Percentiles rank a stretch among this genome's conserved stretches.
Conservation (phyloP, 2,329 filamentous ascomycete species). For the Penicillium digitatum region DNA sequence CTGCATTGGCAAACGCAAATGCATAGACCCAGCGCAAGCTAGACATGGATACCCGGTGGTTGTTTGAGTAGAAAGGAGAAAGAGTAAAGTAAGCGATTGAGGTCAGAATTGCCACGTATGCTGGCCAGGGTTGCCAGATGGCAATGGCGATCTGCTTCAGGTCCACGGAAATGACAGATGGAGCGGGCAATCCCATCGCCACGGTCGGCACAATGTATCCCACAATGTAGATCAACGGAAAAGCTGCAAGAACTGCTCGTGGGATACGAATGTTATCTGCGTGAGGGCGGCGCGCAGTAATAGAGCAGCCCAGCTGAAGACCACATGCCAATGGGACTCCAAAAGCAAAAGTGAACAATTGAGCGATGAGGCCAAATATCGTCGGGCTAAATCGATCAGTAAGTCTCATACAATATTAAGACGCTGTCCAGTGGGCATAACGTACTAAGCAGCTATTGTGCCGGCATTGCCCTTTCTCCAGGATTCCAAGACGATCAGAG, state of each 20-base stretch:
- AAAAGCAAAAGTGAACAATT: conserved; percentile 45
- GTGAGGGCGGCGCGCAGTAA: conserved; percentile 36
- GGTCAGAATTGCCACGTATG: conserved; percentile 45
- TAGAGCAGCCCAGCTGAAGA: conserved; percentile 44
- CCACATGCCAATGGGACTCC: conserved; percentile 44
- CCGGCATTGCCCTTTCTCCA: conserved; percentile 45
- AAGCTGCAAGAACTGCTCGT: conserved; percentile 30
- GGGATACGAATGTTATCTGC: conserved; percentile 34
- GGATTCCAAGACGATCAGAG: conserved; percentile 44
- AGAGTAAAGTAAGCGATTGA: conserved; percentile 28
- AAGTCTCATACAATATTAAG: conserved; percentile 10
- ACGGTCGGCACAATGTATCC: conserved; percentile 46
- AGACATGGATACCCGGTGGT: conserved; percentile 27
- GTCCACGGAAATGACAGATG: conserved; percentile 36
- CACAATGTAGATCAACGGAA: conserved; percentile 43
- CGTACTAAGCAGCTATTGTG: conserved; percentile 43
- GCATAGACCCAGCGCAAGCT: conserved; percentile 41
- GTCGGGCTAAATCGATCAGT: conserved; percentile 25
- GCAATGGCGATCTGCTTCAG: conserved; percentile 49
- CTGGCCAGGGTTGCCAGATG: conserved; percentile 51
- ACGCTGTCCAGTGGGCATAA: conserved; percentile 1
- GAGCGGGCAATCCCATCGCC: conserved; percentile 44
- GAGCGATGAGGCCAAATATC: conserved; percentile 42
- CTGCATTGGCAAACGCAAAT: conserved; percentile 41
- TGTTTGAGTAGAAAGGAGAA: conserved; percentile 24